These are phyloP conservation scores for Mallotus japonicus DNA, from an alignment of 441 rosid genomes.

Conservation along the genomic window DNA sequence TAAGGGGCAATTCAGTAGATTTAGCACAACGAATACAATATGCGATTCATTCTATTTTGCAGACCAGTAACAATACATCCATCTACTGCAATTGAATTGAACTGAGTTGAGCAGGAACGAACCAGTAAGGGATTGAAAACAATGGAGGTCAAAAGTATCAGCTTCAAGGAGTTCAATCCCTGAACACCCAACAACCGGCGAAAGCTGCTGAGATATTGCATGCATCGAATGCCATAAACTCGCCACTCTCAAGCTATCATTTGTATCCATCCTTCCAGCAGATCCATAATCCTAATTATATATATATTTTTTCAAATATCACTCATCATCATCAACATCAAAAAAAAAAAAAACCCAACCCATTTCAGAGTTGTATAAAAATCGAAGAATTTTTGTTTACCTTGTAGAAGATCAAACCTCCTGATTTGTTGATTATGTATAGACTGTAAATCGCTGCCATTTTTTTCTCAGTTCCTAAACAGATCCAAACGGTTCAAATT, in stretches of 20 bases:
- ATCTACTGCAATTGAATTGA: neutral
- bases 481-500: neutral
- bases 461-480: neutral
- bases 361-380: too few relatives aligned
- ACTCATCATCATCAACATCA: too few relatives aligned
- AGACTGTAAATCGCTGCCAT: slow-evolving; percentile 91
- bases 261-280: slow-evolving; percentile 85
- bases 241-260: slow-evolving; percentile 91
- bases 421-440: slow-evolving; percentile 87
- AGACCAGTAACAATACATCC: neutral
- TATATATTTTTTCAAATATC: neutral
- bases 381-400: slow-evolving; percentile 25
- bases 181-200: slow-evolving; percentile 69
- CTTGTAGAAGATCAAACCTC: slow-evolving; percentile 86
- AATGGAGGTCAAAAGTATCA: slow-evolving; percentile 84
- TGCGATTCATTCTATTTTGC: neutral
- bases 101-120: neutral
- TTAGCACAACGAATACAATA: neutral
- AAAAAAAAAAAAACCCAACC: too few relatives aligned
- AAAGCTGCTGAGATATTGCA: slow-evolving; percentile 94
- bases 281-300: slow-evolving; percentile 76
- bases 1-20: neutral
- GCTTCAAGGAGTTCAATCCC: slow-evolving; percentile 91
- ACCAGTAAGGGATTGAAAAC: slow-evolving; percentile 91
- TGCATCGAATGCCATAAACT: slow-evolving; percentile 98